Percentiles rank a stretch among this genome's conserved stretches.
Conservation (phyloP, 305 asterid species). For the Fraxinus platypoda region DNA sequence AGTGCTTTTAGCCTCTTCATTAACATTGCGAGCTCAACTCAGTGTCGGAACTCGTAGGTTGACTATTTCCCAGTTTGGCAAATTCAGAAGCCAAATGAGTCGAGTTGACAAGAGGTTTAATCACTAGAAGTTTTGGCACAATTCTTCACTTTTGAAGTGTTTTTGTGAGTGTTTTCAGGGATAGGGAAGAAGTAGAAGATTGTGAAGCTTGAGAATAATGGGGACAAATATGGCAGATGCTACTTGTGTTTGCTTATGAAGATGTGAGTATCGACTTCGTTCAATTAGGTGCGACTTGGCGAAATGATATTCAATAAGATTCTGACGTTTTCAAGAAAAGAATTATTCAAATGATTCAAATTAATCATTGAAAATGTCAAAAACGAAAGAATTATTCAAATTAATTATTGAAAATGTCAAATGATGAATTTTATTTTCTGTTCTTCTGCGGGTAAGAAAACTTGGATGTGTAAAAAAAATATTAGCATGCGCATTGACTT, state of each 20-base stretch:
- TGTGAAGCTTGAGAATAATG: background rate
- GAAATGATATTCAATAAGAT: background rate
- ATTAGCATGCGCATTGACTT: background rate
- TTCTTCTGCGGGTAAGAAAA: background rate
- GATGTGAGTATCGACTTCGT: conserved; percentile 18
- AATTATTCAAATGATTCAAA: conserved; percentile 14
- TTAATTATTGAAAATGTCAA: no score
- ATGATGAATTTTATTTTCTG: background rate
- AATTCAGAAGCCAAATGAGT: background rate
- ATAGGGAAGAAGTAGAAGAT: background rate
- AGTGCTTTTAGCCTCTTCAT: conserved; percentile 18
- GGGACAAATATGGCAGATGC: background rate
- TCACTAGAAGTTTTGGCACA: background rate
- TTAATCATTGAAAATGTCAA: background rate
- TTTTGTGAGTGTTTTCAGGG: background rate
- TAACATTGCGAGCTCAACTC: background rate
- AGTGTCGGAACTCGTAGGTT: background rate
- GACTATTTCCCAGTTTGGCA: background rate
- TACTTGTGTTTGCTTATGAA: background rate
- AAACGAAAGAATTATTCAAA: no score
- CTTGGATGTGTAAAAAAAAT: background rate
- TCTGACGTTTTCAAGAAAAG: conserved; percentile 16
- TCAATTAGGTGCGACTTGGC: conserved; percentile 5
- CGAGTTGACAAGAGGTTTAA: background rate
- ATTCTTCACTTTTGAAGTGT: background rate